Evolutionary conservation across 2,329 filamentous ascomycete species (phyloP).

Genomic region (Colletotrichum abscissum): DNA sequence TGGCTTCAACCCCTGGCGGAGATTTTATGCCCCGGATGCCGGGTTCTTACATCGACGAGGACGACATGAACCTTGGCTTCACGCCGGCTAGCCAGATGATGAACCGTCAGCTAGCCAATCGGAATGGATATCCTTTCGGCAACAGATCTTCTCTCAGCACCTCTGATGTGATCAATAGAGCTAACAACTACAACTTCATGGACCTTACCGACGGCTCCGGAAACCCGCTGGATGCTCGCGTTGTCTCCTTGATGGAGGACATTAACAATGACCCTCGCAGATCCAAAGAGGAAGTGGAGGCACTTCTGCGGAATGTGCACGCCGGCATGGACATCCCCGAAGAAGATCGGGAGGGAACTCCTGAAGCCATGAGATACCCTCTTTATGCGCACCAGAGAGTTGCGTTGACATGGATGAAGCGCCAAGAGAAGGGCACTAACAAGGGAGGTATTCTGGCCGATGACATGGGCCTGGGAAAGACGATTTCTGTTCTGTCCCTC

Average conservation of each 20-base stretch:
- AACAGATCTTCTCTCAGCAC: conserved; percentile 7
- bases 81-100: conserved; percentile 3
- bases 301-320: conserved; percentile 77
- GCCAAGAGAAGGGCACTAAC: conserved; percentile 78
- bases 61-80: background rate
- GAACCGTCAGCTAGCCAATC: background rate
- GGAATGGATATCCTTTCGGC: background rate
- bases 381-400: conserved; percentile 87
- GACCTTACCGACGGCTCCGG: conserved; percentile 47
- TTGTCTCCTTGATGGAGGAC: conserved; percentile 40
- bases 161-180: conserved; percentile 27
- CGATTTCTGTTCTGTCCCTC: conserved; percentile 83
- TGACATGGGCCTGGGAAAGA: conserved; percentile 88
- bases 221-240: conserved; percentile 43
- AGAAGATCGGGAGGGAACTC: conserved; percentile 75
- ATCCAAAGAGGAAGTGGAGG: conserved; percentile 73
- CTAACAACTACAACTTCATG: conserved; percentile 33
- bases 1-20: background rate
- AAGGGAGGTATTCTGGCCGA: conserved; percentile 83
- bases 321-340: conserved; percentile 75
- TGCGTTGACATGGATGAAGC: conserved; percentile 80
- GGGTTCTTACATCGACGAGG: conserved; percentile 17
- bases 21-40: conserved; percentile 17
- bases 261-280: conserved; percentile 51
- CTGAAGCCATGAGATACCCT: conserved; percentile 72